Base-by-base conservation (phyloP, 495 filamentous ascomycete species). In the Penicillium malachiteum region DNA sequence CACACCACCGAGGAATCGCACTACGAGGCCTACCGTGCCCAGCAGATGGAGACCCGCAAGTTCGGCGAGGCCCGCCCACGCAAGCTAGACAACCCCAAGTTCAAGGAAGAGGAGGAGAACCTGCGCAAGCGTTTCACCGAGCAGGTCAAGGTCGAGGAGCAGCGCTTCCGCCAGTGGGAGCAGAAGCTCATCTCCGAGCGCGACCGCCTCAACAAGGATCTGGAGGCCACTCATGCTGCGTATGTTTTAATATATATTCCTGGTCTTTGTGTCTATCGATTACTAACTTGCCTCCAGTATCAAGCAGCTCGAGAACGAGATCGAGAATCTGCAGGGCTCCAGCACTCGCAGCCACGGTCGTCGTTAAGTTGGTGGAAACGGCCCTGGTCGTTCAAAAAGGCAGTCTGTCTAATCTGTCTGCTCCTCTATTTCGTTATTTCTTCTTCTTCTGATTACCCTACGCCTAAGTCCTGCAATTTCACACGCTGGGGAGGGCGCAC, bases 11-110 rank as follows among this genome's bases (percentile, higher is more conserved):
- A 98, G 78, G 94, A 98, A 79, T 85, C 88, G 61, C 94, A 98
- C 81, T 98, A 98, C 80, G 94, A 98, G 73, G 94, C 91, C 49
- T 98, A 98, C 80, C 92, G 94, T 62, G 94, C 95, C 34, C 90
- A 94, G 72, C 94, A 98, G 75, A 98, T 98, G 94, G 94, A 98
- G 85, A 98, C 94, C 49, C 85, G 94, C 74, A 98, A 98, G 77
- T 97, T 97, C 62, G 94, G 94, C 72, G 94, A 98, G 81, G 93
- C 93, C 41, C 84, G 94, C 50, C 94, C 94, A 59, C 81, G 92
- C 74, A 98, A 98, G 82, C 82, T 98, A 57, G 94, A 98, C 81
- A 98, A 98, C 81, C 94, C 94, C 74, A 97, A 97, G 83, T 98
- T 97, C 86, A 98, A 98, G 82, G 94, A 98, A 72, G 94, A 98